Evolutionary conservation across 345 rosid species (phyloP).

Genomic region (Citrus australasica): DNA sequence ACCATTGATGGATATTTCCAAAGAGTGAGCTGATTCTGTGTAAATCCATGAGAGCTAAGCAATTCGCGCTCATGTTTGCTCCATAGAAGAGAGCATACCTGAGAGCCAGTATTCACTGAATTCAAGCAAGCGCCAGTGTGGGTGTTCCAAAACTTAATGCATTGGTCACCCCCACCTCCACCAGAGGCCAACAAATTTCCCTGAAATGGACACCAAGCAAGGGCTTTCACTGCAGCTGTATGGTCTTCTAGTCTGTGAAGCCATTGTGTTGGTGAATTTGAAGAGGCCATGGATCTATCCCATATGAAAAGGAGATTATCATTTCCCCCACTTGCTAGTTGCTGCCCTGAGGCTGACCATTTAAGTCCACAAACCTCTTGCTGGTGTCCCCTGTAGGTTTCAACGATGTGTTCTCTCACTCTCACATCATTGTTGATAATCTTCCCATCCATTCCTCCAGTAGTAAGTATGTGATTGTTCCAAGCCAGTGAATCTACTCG

Average conservation of each 20-base stretch:
- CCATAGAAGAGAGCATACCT: conserved; percentile 41
- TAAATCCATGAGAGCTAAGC: conserved; percentile 41
- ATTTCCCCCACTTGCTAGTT: conserved; percentile 48
- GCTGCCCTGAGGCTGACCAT: conserved; percentile 44
- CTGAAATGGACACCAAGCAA: conserved; percentile 50
- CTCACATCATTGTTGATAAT: conserved; percentile 38
- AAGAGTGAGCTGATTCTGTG: conserved; percentile 34
- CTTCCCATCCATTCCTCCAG: conserved; percentile 42
- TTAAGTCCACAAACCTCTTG: conserved; percentile 43
- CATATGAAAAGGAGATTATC: conserved; percentile 39
- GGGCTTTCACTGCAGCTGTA: conserved; percentile 37
- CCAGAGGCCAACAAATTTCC: conserved; percentile 37
- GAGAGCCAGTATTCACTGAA: conserved; percentile 36
- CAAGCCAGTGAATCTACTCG: conserved; percentile 42
- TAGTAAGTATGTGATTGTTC: conserved; percentile 41
- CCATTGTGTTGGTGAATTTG: conserved; percentile 29
- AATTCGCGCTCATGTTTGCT: conserved; percentile 35
- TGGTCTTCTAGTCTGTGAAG: conserved; percentile 45
- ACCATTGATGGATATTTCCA: conserved; percentile 46
- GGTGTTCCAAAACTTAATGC: conserved; percentile 42
- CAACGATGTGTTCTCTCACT: conserved; percentile 30
- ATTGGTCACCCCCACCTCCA: conserved; percentile 30
- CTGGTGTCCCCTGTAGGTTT: conserved; percentile 31
- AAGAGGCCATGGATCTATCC: conserved; percentile 37
- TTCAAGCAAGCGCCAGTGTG: conserved; percentile 38